A percentile compares a stretch with the other conserved stretches of the same genome.
phyloP scores from a whole-genome alignment of 2,329 filamentous ascomycete genomes.

The Monosporascus sp. region DNA sequence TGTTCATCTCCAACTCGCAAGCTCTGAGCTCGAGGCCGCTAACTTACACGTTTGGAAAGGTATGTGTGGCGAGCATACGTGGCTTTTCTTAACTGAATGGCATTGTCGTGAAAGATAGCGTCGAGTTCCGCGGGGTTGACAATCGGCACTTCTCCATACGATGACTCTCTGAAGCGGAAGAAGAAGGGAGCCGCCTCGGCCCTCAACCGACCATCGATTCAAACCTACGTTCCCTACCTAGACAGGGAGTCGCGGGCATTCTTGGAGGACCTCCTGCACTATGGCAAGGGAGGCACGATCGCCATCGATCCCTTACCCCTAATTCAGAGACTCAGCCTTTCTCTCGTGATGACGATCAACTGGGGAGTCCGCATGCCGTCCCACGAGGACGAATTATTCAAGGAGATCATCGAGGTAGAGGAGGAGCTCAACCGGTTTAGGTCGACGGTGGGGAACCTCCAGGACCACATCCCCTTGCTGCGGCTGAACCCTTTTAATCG shows the following conservation, averaged over 20 bases:
- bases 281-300: slow-evolving; percentile 53
- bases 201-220: slow-evolving; percentile 68
- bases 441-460: slow-evolving; percentile 77
- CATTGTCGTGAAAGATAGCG: slow-evolving; percentile 33
- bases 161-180: slow-evolving; percentile 71
- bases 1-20: slow-evolving; percentile 77
- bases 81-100: background rate
- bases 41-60: slow-evolving; percentile 75
- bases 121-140: slow-evolving; percentile 74
- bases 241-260: slow-evolving; percentile 69
- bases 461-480: slow-evolving; percentile 75
- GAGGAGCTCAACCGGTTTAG: slow-evolving; percentile 70
- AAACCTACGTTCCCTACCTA: slow-evolving; percentile 77
- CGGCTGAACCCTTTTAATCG: slow-evolving; percentile 47
- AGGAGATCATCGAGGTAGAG: slow-evolving; percentile 72
- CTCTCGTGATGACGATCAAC: slow-evolving; percentile 71
- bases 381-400: slow-evolving; percentile 59
- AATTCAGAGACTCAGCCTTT: slow-evolving; percentile 71
- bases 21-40: slow-evolving; percentile 71
- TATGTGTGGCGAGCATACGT: slow-evolving; percentile 25
- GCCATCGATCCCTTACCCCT: slow-evolving; percentile 69
- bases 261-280: slow-evolving; percentile 64
- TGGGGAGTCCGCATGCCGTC: slow-evolving; percentile 74
- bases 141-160: slow-evolving; percentile 79
- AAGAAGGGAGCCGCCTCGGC: slow-evolving; percentile 76